Conservation (phyloP, 1,284 basidiomycete genomes). For the Rhizoctonia solani region DNA sequence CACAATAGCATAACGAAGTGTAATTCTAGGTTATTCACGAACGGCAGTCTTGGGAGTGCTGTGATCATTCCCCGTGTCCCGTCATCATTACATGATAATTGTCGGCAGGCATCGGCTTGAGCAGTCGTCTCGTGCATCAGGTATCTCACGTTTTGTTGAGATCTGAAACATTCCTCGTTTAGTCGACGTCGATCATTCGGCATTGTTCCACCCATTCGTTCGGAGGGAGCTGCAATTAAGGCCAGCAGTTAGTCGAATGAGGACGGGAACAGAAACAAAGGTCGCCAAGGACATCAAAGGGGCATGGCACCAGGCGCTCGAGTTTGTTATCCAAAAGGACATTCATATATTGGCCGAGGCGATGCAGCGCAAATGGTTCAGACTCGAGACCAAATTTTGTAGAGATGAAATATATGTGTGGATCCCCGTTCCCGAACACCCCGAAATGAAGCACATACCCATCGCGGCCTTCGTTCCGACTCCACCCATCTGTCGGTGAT, state of each 20-base stretch:
- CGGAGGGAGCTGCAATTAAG: neutral
- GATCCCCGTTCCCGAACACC: neutral
- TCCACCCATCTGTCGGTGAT: neutral
- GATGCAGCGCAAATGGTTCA: neutral
- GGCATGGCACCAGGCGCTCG: conserved; percentile 2
- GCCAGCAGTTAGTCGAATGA: conserved; percentile 15
- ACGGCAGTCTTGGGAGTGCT: conserved; percentile 6
- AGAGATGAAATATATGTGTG: neutral
- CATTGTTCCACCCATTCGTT: conserved; percentile 19
- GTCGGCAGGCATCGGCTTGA: neutral
- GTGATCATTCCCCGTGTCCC: neutral
- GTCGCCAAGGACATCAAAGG: conserved; percentile 25
- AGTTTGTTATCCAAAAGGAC: neutral
- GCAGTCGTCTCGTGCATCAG: too few species aligned
- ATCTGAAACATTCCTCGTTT: conserved; percentile 1
- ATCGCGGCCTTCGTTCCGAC: neutral
- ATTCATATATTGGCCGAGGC: neutral
- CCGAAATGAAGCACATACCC: conserved; percentile 18
- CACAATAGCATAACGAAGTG: neutral
- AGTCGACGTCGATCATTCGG: conserved; percentile 3
- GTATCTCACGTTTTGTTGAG: neutral
- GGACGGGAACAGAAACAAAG: conserved; percentile 4
- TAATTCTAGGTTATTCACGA: conserved; percentile 14
- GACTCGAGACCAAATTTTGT: too few species aligned
- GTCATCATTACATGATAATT: neutral